A percentile compares a stretch with the other conserved stretches of the same genome.
Conservation (phyloP, 2,329 filamentous ascomycete genomes). For the Anthostomella pinea region DNA sequence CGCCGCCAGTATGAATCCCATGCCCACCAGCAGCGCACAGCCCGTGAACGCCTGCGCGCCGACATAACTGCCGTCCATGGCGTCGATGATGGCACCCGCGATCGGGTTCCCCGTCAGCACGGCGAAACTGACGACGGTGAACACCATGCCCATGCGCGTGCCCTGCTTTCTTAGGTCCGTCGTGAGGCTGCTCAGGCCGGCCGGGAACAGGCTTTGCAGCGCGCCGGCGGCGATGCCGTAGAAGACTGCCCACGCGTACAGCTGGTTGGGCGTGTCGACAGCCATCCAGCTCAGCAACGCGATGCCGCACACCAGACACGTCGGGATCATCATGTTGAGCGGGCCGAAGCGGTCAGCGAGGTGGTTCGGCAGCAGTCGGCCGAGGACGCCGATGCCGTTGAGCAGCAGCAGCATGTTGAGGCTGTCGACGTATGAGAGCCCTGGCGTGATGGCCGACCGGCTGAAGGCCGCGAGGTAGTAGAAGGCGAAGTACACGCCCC, state of each 20-base stretch:
- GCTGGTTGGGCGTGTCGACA: constrained; percentile 44
- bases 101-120: constrained; percentile 52
- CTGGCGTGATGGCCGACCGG: constrained; percentile 37
- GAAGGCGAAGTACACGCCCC: constrained; percentile 50
- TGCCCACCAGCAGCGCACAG: constrained; percentile 40
- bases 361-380: constrained; percentile 56
- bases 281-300: constrained; percentile 57
- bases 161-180: constrained; percentile 50
- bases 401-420: constrained; percentile 62
- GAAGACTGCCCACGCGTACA: constrained; percentile 61
- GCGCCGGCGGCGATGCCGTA: constrained; percentile 64
- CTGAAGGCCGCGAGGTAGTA: constrained; percentile 55
- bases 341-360: constrained; percentile 57
- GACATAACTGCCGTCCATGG: constrained; percentile 38
- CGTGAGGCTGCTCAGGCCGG: constrained; percentile 54
- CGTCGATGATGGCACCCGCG: constrained; percentile 47
- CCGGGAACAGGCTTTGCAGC: constrained; percentile 66
- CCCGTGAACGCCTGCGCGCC: constrained; percentile 51
- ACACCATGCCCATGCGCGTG: constrained; percentile 57
- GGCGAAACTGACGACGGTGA: constrained; percentile 53
- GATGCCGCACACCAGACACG: constrained; percentile 38
- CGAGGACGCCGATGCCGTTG: constrained; percentile 59
- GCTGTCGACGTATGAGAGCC: constrained; percentile 45
- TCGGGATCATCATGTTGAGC: constrained; percentile 59
- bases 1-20: constrained; percentile 37